Percentiles rank a stretch among this genome's conserved stretches.
These are phyloP conservation scores for Xylona heveae DNA, from an alignment of 495 filamentous ascomycete species.

Conservation along the genomic window DNA sequence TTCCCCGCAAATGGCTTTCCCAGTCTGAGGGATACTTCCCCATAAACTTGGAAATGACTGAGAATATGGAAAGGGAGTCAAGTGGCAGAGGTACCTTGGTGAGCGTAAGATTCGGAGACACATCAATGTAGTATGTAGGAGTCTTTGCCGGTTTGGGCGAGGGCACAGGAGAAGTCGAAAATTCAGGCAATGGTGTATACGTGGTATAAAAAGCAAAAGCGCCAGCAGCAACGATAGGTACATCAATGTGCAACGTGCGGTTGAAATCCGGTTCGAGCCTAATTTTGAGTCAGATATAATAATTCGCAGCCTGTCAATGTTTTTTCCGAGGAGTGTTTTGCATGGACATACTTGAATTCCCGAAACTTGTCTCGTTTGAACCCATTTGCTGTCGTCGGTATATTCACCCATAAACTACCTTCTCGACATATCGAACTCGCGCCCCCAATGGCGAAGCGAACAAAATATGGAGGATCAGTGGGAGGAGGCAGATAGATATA, in stretches of 20 bases:
- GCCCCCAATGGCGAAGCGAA: slow-evolving; percentile 88
- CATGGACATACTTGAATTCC: slow-evolving; percentile 56
- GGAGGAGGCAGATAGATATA: slow-evolving; percentile 84
- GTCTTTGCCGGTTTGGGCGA: slow-evolving; percentile 38
- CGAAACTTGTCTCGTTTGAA: slow-evolving; percentile 62
- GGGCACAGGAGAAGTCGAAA: slow-evolving; percentile 32
- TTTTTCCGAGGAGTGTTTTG: too few species aligned
- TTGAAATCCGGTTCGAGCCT: slow-evolving; percentile 89
- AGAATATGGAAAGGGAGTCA: slow-evolving; percentile 75
- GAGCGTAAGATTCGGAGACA: slow-evolving; percentile 61
- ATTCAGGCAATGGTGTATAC: slow-evolving; percentile 66
- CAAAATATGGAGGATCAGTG: slow-evolving; percentile 41
- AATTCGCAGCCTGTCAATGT: neutral
- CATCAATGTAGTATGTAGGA: slow-evolving; percentile 71
- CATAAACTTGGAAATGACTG: slow-evolving; percentile 96
- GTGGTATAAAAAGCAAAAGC: slow-evolving; percentile 93
- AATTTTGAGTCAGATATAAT: neutral
- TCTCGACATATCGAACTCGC: slow-evolving; percentile 87
- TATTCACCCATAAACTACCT: slow-evolving; percentile 90
- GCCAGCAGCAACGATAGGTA: slow-evolving; percentile 65
- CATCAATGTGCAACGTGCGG: slow-evolving; percentile 66
- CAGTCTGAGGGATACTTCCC: slow-evolving; percentile 73
- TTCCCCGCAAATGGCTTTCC: slow-evolving; percentile 72
- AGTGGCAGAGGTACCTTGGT: slow-evolving; percentile 49
- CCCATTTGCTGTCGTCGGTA: slow-evolving; percentile 49